These are phyloP conservation scores for Ganoderma boninense DNA, from an alignment of 1,284 basidiomycete species.

Conservation along the genomic window DNA sequence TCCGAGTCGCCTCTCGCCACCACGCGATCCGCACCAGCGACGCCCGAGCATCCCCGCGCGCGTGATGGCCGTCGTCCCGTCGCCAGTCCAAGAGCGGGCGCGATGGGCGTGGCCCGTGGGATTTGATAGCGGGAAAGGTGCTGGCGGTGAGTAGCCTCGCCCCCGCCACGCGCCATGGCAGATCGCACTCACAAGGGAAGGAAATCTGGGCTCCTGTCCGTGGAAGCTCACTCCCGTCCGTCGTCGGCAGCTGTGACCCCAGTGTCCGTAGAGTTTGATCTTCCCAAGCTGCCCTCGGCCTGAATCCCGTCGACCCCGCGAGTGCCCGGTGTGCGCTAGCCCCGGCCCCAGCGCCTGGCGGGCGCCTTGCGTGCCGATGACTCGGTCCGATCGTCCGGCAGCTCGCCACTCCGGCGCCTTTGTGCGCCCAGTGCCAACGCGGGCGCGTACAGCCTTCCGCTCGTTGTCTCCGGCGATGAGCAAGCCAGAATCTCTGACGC, in stretches of 20 bases:
- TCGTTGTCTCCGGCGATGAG: slow-evolving; percentile 31
- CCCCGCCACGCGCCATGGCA: slow-evolving; percentile 28
- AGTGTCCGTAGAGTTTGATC: slow-evolving; percentile 26
- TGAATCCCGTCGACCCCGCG: background rate
- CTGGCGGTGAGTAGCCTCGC: slow-evolving; percentile 36
- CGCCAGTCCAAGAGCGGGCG: slow-evolving; percentile 10
- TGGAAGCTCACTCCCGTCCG: slow-evolving; percentile 20
- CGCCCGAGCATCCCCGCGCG: slow-evolving; percentile 13
- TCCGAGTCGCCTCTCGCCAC: slow-evolving; percentile 25
- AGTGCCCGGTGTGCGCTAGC: background rate
- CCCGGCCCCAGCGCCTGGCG: background rate
- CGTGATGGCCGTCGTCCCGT: slow-evolving; percentile 8
- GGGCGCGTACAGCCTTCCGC: slow-evolving; percentile 14
- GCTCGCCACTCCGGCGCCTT: background rate
- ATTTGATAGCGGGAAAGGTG: slow-evolving; percentile 12
- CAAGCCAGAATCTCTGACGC: slow-evolving; percentile 48
- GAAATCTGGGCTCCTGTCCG: slow-evolving; percentile 31
- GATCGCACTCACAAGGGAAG: slow-evolving; percentile 34
- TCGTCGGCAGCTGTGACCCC: slow-evolving; percentile 30
- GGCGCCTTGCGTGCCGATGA: background rate
- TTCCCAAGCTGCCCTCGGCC: slow-evolving; percentile 15
- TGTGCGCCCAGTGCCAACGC: no score
- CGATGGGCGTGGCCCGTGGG: slow-evolving; percentile 14
- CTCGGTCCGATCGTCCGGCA: slow-evolving; percentile 20
- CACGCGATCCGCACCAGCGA: slow-evolving; percentile 19